A percentile compares a stretch with the other conserved stretches of the same genome.
Evolutionary conservation across 176 grass and related monocot genomes (phyloP).

Genomic region (Pontederia paniculata): DNA sequence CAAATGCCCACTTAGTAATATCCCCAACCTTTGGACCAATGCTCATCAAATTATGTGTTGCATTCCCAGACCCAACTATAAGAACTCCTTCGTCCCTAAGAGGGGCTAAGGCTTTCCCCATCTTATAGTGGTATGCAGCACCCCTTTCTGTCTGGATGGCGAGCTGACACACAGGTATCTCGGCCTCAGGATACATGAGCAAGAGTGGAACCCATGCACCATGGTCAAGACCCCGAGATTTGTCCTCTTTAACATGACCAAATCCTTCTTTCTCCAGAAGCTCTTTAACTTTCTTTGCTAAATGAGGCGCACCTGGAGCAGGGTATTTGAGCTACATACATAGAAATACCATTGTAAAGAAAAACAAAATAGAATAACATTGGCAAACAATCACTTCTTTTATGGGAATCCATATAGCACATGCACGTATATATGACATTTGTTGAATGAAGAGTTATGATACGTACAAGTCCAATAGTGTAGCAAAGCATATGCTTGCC

Average conservation of each 20-base stretch:
- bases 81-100: conserved; percentile 59
- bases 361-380: neutral
- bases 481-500: too few relatives aligned
- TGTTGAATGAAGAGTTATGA: too few relatives aligned
- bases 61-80: conserved; percentile 70
- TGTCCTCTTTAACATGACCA: conserved; percentile 44
- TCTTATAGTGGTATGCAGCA: conserved; percentile 66
- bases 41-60: conserved; percentile 61
- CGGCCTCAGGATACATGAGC: conserved; percentile 77
- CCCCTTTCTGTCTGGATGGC: conserved; percentile 45
- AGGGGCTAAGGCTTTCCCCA: conserved; percentile 54
- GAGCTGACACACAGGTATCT: conserved; percentile 74
- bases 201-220: conserved; percentile 63
- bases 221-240: conserved; percentile 68
- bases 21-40: conserved; percentile 19
- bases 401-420: neutral
- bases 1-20: conserved; percentile 38
- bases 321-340: conserved; percentile 55
- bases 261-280: conserved; percentile 57
- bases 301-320: conserved; percentile 48
- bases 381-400: neutral
- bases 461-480: too few relatives aligned
- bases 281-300: conserved; percentile 45
- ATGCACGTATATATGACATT: neutral
- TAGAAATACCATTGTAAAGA: neutral